Evolutionary conservation across 306 rosid species (phyloP).

Genomic region (Gynostemma pentaphyllum): DNA sequence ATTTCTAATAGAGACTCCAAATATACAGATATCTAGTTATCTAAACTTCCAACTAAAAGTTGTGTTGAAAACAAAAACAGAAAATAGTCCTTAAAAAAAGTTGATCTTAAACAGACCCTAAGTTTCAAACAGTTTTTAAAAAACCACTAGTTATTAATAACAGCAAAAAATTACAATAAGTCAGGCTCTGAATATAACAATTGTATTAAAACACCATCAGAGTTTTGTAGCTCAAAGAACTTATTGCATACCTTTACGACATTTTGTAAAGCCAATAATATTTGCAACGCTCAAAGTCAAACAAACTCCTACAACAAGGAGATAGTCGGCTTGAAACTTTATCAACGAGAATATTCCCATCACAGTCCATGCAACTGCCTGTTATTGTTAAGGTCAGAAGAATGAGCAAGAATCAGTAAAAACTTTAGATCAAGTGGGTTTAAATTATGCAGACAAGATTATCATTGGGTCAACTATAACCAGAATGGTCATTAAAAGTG

Average conservation of each 20-base stretch:
- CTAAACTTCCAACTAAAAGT: too few species aligned
- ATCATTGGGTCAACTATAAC: neutral
- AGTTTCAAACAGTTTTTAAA: neutral
- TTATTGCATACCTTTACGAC: constrained; percentile 65
- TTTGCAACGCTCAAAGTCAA: constrained; percentile 89
- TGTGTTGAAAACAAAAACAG: too few species aligned
- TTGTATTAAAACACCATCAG: neutral
- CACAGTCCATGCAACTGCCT: constrained; percentile 77
- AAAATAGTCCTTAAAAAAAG: too few species aligned
- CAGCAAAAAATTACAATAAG: neutral
- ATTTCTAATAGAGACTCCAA: too few species aligned
- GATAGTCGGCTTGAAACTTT: constrained; percentile 96
- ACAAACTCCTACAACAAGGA: constrained; percentile 91
- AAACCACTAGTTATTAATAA: neutral
- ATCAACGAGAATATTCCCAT: constrained; percentile 86
- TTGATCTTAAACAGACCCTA: too few species aligned
- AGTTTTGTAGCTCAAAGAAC: constrained; percentile 9
- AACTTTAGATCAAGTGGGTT: too few species aligned
- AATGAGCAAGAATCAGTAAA: neutral
- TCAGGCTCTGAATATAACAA: neutral
- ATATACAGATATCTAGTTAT: too few species aligned
- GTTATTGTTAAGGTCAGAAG: constrained; percentile 11
- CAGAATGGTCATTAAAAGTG: neutral
- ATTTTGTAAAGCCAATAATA: constrained; percentile 90
- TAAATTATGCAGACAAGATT: neutral